Evolutionary conservation across 2,329 filamentous ascomycete genomes (phyloP).

Genomic region (Chaetomiaceae sp.): DNA sequence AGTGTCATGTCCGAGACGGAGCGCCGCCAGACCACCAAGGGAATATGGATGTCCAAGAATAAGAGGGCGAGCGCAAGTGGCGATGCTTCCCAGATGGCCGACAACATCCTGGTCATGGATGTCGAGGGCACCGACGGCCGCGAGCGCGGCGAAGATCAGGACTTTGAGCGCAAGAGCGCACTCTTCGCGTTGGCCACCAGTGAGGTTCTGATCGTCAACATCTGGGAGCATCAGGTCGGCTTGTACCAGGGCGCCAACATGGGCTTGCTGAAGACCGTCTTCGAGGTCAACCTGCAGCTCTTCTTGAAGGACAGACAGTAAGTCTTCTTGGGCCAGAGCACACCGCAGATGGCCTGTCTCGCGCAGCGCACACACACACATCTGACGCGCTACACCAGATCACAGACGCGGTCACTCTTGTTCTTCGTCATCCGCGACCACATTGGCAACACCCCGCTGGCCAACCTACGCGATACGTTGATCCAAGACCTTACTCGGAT

Average conservation of each 20-base stretch:
- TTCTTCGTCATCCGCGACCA: slow-evolving; percentile 99
- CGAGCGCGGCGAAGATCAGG: slow-evolving; percentile 94
- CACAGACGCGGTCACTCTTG: slow-evolving; percentile 80
- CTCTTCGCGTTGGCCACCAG: slow-evolving; percentile 95
- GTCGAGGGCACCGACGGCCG: slow-evolving; percentile 96
- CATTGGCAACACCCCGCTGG: slow-evolving; percentile 81
- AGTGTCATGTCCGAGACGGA: slow-evolving; percentile 96
- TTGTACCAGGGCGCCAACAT: slow-evolving; percentile 98
- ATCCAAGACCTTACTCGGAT: slow-evolving; percentile 86
- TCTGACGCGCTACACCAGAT: slow-evolving; percentile 42
- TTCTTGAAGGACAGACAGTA: slow-evolving; percentile 95
- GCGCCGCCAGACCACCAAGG: slow-evolving; percentile 93
- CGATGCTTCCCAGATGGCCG: slow-evolving; percentile 65
- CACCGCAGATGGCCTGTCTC: no score
- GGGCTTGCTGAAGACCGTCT: slow-evolving; percentile 96
- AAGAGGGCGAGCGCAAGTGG: slow-evolving; percentile 51
- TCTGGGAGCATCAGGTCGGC: slow-evolving; percentile 98
- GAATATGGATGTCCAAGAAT: slow-evolving; percentile 99
- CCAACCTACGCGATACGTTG: slow-evolving; percentile 84
- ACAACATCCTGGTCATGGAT: slow-evolving; percentile 99
- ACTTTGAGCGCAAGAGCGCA: slow-evolving; percentile 97
- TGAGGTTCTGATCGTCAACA: slow-evolving; percentile 96
- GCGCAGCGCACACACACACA: no score
- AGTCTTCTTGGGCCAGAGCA: no score
- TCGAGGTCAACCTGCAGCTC: slow-evolving; percentile 95